Conservation (phyloP, 305 asterid genomes). For the Stenogyne calaminthoides region DNA sequence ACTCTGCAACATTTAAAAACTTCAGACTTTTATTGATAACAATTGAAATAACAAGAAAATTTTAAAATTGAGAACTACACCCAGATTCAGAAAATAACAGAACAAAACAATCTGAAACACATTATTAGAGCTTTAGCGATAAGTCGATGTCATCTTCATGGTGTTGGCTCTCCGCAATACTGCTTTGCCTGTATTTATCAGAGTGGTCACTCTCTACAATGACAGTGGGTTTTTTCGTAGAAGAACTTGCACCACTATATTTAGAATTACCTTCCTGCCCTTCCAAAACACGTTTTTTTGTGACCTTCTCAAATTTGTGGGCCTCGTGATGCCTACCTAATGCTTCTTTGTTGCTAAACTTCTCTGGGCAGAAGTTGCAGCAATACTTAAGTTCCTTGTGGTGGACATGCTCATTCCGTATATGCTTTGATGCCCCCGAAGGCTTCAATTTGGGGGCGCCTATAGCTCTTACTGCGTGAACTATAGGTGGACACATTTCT, state of each 20-base stretch:
- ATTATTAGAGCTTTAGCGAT: conserved; percentile 33
- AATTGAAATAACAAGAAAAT: neutral
- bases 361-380: conserved; percentile 34
- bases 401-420: neutral
- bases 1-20: conserved; percentile 8
- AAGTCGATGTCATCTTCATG: conserved; percentile 32
- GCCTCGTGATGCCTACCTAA: conserved; percentile 39
- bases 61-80: neutral
- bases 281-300: conserved; percentile 16
- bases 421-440: conserved; percentile 13
- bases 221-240: conserved; percentile 10
- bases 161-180: conserved; percentile 8
- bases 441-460: neutral
- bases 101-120: conserved; percentile 4
- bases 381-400: conserved; percentile 19
- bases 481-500: conserved; percentile 12
- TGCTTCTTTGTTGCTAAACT: conserved; percentile 36
- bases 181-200: neutral
- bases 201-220: conserved; percentile 9
- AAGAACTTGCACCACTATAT: conserved; percentile 6
- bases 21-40: conserved; percentile 2
- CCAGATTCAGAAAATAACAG: conserved; percentile 14
- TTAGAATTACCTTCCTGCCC: conserved; percentile 7
- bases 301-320: conserved; percentile 31
- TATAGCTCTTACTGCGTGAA: neutral